Conservation (phyloP, 345 rosid species). For the Eutrema japonicum region DNA sequence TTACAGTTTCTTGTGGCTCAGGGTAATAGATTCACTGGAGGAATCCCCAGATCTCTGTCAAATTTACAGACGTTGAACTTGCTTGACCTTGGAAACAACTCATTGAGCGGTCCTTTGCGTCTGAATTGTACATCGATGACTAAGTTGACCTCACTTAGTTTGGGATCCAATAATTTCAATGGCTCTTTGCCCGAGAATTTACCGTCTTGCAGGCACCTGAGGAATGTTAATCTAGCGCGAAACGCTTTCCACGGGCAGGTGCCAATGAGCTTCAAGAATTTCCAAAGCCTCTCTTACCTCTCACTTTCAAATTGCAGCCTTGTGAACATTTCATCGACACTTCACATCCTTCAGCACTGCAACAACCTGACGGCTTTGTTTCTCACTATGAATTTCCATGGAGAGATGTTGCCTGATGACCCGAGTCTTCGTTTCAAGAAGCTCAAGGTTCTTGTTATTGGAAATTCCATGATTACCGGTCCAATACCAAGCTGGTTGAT, state of each 20-base stretch:
- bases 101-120: conserved; percentile 48
- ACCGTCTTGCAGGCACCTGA: conserved; percentile 54
- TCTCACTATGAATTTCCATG: conserved; percentile 55
- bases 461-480: conserved; percentile 54
- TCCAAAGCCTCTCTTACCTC: conserved; percentile 53
- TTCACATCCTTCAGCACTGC: conserved; percentile 62
- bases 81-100: conserved; percentile 64
- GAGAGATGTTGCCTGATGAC: conserved; percentile 53
- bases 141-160: conserved; percentile 55
- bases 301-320: conserved; percentile 57
- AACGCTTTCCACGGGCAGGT: conserved; percentile 52
- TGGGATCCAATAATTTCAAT: conserved; percentile 52
- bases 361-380: conserved; percentile 54
- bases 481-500: conserved; percentile 63
- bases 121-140: conserved; percentile 59
- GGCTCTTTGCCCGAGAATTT: conserved; percentile 55
- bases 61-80: conserved; percentile 49
- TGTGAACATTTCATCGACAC: conserved; percentile 51
- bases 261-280: conserved; percentile 57
- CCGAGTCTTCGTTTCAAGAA: conserved; percentile 51
- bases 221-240: conserved; percentile 52
- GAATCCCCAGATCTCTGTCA: conserved; percentile 56
- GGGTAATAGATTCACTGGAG: conserved; percentile 55
- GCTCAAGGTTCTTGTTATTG: conserved; percentile 52
- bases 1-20: conserved; percentile 47